A percentile compares a stretch with the other conserved stretches of the same genome.
These are phyloP conservation scores for Pneumocystis canis DNA, from an alignment of 1,139 yeast genomes.

Conservation along the genomic window DNA sequence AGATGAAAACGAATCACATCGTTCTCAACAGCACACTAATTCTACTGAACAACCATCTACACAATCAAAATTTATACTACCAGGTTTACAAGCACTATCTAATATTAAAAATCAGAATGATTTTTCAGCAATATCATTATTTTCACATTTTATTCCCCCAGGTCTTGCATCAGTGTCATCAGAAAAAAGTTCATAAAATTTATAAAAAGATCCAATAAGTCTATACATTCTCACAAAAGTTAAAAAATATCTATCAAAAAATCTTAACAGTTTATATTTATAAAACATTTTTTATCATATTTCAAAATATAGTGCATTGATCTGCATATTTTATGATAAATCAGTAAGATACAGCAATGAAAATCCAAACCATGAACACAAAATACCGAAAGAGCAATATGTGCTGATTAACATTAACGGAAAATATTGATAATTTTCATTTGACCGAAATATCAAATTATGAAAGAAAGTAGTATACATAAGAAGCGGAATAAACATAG, in stretches of 20 bases:
- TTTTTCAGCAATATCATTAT: background rate
- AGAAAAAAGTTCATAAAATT: background rate
- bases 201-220: background rate
- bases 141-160: background rate
- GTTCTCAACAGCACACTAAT: background rate
- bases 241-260: background rate
- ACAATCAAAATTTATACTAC: background rate
- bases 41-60: background rate
- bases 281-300: background rate
- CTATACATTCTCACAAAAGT: background rate
- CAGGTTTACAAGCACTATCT: background rate
- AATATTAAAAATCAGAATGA: background rate
- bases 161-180: background rate
- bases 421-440: conserved; percentile 38
- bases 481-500: conserved; percentile 55
- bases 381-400: conserved; percentile 73
- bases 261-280: background rate
- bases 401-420: conserved; percentile 72
- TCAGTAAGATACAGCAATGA: conserved; percentile 59
- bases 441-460: conserved; percentile 8
- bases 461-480: conserved; percentile 19
- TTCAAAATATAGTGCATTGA: background rate
- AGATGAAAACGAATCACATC: conserved; percentile 7
- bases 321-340: background rate
- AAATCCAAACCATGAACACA: conserved; percentile 78